Evolutionary conservation across 202 grass and related monocot species (phyloP).

Genomic region (Setaria viridis): DNA sequence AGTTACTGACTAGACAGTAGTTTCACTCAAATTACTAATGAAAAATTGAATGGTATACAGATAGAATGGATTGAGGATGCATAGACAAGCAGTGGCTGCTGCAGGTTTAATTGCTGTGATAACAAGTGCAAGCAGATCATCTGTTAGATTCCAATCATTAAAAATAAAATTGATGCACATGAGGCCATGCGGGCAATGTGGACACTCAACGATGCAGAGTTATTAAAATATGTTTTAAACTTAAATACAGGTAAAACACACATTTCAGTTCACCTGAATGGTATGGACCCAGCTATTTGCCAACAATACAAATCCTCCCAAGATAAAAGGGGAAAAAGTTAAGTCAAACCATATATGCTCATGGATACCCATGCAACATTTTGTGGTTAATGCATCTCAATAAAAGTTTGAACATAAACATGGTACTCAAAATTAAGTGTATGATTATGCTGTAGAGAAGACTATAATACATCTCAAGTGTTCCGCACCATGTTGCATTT

Average conservation of each 20-base stretch:
- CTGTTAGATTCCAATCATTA: background rate
- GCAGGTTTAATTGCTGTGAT: no score
- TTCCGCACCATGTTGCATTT: background rate
- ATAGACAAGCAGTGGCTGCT: no score
- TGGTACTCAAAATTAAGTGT: no score
- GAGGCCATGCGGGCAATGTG: background rate
- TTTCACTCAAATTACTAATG: no score
- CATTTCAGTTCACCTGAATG: background rate
- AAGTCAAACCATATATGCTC: background rate
- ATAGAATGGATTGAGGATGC: no score
- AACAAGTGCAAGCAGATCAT: background rate
- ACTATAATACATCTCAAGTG: background rate
- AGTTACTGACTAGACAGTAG: no score
- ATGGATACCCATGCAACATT: background rate
- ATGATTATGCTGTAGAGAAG: background rate
- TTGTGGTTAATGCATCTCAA: no score
- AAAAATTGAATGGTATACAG: no score
- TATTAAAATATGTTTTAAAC: background rate
- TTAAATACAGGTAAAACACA: background rate
- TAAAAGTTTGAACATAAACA: no score
- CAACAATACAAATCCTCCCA: background rate
- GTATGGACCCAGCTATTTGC: background rate
- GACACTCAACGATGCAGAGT: background rate
- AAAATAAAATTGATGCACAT: background rate
- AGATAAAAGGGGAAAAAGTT: background rate